Percentiles rank a stretch among this genome's conserved stretches.
Evolutionary conservation across 257 asterid species (phyloP).

Genomic region (Ocimum tenuiflorum): DNA sequence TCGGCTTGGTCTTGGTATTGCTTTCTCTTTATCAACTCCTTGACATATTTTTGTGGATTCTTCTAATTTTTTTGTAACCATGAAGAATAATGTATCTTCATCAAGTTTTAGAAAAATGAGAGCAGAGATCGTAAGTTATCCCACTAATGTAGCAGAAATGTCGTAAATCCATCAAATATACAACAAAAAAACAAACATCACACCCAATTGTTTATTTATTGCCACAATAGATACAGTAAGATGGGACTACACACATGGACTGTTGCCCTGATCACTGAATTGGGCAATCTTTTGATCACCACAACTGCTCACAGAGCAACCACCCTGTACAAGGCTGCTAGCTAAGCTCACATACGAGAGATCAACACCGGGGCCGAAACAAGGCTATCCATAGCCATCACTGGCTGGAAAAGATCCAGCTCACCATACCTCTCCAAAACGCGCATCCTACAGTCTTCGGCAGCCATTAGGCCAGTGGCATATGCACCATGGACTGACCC

Average conservation of each 20-base stretch:
- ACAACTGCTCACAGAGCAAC: slow-evolving; percentile 39
- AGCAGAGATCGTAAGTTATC: too few relatives aligned
- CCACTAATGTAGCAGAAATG: neutral
- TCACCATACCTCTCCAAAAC: slow-evolving; percentile 78
- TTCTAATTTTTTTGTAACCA: too few relatives aligned
- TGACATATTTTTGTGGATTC: too few relatives aligned
- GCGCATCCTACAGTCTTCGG: slow-evolving; percentile 87
- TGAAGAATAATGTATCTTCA: too few relatives aligned
- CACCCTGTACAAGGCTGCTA: neutral
- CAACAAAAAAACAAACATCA: neutral
- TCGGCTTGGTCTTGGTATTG: too few relatives aligned
- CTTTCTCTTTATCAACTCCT: too few relatives aligned
- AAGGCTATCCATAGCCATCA: slow-evolving; percentile 55
- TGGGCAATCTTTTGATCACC: slow-evolving; percentile 29
- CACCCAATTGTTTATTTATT: neutral
- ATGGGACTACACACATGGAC: slow-evolving; percentile 14
- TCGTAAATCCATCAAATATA: neutral
- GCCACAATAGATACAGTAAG: too few relatives aligned
- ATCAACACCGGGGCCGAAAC: slow-evolving; percentile 60
- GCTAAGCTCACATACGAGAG: slow-evolving; percentile 61
- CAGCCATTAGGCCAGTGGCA: slow-evolving; percentile 81
- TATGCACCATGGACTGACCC: slow-evolving; percentile 93
- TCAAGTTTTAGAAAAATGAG: too few relatives aligned
- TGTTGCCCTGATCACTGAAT: slow-evolving; percentile 41
- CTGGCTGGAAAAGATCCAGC: slow-evolving; percentile 68